phyloP scores from a whole-genome alignment of 1,284 basidiomycete genomes.

The Bondarzewia mesenterica region DNA sequence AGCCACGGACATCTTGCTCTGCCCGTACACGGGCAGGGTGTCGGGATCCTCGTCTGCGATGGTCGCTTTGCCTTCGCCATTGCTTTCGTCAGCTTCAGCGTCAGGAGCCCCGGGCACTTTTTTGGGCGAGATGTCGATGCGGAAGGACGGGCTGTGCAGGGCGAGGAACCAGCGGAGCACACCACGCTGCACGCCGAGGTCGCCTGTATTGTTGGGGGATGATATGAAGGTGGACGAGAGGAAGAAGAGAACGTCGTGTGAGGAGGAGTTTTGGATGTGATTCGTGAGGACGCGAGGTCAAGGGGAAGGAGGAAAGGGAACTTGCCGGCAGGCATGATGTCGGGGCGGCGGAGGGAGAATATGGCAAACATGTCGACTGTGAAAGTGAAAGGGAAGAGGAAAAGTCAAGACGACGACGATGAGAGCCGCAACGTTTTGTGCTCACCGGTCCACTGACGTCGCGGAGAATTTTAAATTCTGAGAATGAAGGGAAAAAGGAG shows the following conservation, averaged over 20 bases:
- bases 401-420: neutral
- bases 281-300: neutral
- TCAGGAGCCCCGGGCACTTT: conserved; percentile 34
- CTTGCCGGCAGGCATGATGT: conserved; percentile 73
- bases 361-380: conserved; percentile 88
- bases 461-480: neutral
- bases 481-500: neutral
- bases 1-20: conserved; percentile 2
- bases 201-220: too few species aligned
- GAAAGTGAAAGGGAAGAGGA: too few species aligned
- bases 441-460: conserved; percentile 28
- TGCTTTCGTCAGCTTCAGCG: conserved; percentile 16
- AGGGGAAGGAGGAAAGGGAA: conserved; percentile 4
- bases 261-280: too few species aligned
- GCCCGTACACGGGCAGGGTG: neutral
- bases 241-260: neutral
- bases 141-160: conserved; percentile 45
- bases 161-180: conserved; percentile 69
- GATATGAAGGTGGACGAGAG: neutral
- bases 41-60: neutral
- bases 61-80: conserved; percentile 12
- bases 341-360: conserved; percentile 75
- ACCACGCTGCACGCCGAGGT: conserved; percentile 78
- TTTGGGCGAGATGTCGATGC: conserved; percentile 43
- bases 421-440: neutral